Evolutionary conservation across 2,329 filamentous ascomycete genomes (phyloP), one percentile per base, ranked within the genome.

Genomic region (Chaetomium sp.): DNA sequence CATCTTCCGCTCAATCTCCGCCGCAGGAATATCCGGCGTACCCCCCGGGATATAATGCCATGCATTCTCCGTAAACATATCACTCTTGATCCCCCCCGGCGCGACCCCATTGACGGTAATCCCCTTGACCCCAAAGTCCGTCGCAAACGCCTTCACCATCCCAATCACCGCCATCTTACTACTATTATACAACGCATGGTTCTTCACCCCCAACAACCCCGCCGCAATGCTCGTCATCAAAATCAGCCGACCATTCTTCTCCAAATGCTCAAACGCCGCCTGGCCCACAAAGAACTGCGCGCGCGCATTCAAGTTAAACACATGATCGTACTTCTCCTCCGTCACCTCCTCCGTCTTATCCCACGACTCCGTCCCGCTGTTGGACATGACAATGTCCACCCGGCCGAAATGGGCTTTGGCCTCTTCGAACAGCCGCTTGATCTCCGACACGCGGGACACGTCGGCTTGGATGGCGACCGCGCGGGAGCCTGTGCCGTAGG

Each of bases 281-380:
- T 89, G 85, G 19, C 86, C 87, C 52, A 90, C 86, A 70, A 90
- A 89, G 76, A 89, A 89, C 72, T 89, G 85, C 47, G 84, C 85
- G 42, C 84, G 77, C 58, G 82, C 78, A 74, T 88, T 88, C 65
- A 88, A 76, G 74, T 82, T 82, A 74, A 88, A 88, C 62, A 88
- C 84, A 63, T 83, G 77, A 71, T 88, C 84, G 72, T 82, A 88
- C 62, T 87, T 84, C 73, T 86, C 85, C 68, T 84, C 80, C 4
- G 81, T 80, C 38, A 88, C 83, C 61, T 87, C 83, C 66, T 84
- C 80, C 62, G 85, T 84, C 69, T 84, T 79, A 67, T 85, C 84
- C 82, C 85, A 88, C 55, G 79, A 79, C 74, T 88, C 85, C 67
- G 85, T 86, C 61, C 85, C 85, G 8, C 83, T 81, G 79, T 88